A percentile compares a stretch with the other conserved stretches of the same genome.
These are phyloP conservation scores for Vigna reflexopilosa DNA, from an alignment of 306 rosid species.

Conservation along the genomic window DNA sequence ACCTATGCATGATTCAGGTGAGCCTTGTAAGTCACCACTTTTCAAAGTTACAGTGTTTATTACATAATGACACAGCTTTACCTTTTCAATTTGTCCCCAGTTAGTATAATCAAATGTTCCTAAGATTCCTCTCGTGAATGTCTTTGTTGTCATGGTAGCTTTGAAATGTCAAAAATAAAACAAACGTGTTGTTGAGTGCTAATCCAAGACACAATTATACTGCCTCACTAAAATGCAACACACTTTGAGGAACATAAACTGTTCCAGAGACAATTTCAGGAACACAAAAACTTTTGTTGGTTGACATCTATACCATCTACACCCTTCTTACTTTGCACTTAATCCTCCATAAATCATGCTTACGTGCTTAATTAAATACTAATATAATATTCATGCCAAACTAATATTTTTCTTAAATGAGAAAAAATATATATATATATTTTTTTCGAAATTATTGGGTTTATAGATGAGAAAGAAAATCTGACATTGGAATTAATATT, in stretches of 20 bases:
- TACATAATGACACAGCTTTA: slow-evolving; percentile 45
- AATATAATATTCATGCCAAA: background rate
- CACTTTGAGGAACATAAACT: slow-evolving; percentile 37
- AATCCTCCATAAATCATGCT: slow-evolving; percentile 9
- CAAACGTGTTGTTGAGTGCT: slow-evolving; percentile 43
- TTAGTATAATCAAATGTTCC: slow-evolving; percentile 44
- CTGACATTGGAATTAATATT: background rate
- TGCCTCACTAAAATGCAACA: slow-evolving; percentile 47
- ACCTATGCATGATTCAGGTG: slow-evolving; percentile 52
- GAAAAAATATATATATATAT: background rate
- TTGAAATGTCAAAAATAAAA: slow-evolving; percentile 38
- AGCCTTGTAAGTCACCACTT: slow-evolving; percentile 42
- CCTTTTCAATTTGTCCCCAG: slow-evolving; percentile 52
- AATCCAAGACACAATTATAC: slow-evolving; percentile 51
- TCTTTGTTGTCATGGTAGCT: slow-evolving; percentile 43
- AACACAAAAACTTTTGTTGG: slow-evolving; percentile 44
- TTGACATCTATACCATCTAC: slow-evolving; percentile 20
- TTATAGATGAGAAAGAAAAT: background rate
- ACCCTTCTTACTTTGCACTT: slow-evolving; percentile 35
- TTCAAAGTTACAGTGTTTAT: slow-evolving; percentile 42
- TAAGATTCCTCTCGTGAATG: slow-evolving; percentile 43
- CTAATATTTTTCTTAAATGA: background rate
- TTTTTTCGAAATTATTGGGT: background rate
- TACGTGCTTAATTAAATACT: background rate
- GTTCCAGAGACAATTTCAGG: slow-evolving; percentile 45